Evolutionary conservation across 257 asterid species (phyloP).

Genomic region (Haberlea rhodopensis): DNA sequence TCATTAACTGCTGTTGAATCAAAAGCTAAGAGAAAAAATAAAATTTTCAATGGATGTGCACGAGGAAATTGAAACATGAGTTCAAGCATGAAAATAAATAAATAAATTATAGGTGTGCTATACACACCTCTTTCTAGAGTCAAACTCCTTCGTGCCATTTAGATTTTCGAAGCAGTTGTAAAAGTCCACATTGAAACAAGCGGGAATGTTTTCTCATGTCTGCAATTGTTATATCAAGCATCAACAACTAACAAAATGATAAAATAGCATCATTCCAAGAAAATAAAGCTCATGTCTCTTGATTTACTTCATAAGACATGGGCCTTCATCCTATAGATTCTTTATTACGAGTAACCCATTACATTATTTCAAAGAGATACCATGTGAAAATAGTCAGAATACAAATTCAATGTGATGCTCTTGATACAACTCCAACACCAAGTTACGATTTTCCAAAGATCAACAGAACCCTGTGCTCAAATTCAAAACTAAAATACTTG

Average conservation of each 20-base stretch:
- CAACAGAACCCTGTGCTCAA: too few species aligned
- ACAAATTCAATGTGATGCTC: too few species aligned
- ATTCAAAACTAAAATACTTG: too few species aligned
- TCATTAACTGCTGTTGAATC: not conserved
- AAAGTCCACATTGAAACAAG: constrained; percentile 36
- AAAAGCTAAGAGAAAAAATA: not conserved
- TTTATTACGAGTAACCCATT: too few species aligned
- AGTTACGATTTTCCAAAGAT: too few species aligned
- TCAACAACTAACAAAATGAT: not conserved
- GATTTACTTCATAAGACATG: too few species aligned
- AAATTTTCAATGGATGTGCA: not conserved
- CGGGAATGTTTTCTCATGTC: not conserved
- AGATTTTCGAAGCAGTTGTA: constrained; percentile 37
- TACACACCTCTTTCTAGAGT: constrained; percentile 49
- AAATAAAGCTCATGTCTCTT: too few species aligned
- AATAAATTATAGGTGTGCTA: not conserved
- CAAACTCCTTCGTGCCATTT: constrained; percentile 35
- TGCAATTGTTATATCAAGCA: not conserved
- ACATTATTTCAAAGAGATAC: too few species aligned
- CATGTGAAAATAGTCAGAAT: too few species aligned
- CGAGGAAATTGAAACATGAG: not conserved
- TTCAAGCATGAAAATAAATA: not conserved
- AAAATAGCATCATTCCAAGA: too few species aligned
- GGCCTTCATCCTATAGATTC: too few species aligned
- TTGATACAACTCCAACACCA: too few species aligned